Base-by-base conservation (phyloP, 2,329 filamentous ascomycete genomes). In the Monilinia fructicola region DNA sequence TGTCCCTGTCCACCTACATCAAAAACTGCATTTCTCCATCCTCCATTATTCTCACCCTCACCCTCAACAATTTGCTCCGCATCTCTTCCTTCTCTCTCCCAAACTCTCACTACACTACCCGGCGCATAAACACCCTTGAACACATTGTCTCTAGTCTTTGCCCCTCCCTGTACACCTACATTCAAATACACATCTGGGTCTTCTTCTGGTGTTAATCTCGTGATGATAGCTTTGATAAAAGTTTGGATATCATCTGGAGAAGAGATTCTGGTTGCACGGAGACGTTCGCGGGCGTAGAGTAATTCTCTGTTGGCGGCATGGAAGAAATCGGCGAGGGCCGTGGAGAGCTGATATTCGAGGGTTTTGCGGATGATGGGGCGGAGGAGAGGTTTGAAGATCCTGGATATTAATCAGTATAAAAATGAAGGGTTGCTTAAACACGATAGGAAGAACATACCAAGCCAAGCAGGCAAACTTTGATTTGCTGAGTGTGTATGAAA, bases 111-210 rank as follows among this genome's bases (percentile, higher is more conserved):
- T 35, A 97, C 81, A 77, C 93, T 97, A 0, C 92, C 93, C 0
- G 94, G 94, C 0, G 94, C 89, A 79, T 97, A 97, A 1, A 92
- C 85, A 4, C 90, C 91, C 72, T 87, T 87, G 81, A 98, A 98
- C 0, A 94, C 80, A 14, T 84, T 84, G 4, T 72, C 82, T 40
- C 86, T 85, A 70, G 82, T 80, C 21, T 83, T 80, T 0, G 84
- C 85, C 21, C 71, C 73, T 38, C 85, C 81, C 54, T 85, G 84
- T 12, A 96, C 80, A 1, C 92, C 92, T 21, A 96, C 80, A 2
- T 90, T 81, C 1, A 88, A 83, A 70, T 95, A 89, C 0, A 96
- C 72, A 76, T 96, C 91, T 1, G 91, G 89, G 75, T 95, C 89
- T 1, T 90, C 85, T 16, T 83, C 85, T 0, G 90, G 90, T 54